Base-by-base conservation (phyloP, 78 protist species). In the Dictyostelium intermedium region DNA sequence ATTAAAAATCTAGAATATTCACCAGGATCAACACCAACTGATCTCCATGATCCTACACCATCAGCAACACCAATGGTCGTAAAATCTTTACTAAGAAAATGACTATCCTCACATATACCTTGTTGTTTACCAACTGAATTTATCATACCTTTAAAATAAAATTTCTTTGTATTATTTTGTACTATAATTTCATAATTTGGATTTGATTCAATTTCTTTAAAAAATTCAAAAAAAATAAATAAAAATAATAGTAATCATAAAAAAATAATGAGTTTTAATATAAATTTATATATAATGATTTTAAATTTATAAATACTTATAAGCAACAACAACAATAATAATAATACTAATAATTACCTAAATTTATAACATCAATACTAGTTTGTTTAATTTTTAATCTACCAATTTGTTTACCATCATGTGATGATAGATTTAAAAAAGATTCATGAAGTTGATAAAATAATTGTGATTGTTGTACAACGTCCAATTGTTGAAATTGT, bases 21-120 rank as follows among this genome's bases (percentile, higher is more conserved):
- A 13, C 93, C 93, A 4, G 87, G 39, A 56, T 89, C 93, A 2
- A 89, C 61, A 43, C 93, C 93, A 11, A 89, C 82, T 4, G 72
- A 47, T 16, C 93, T 18, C 93, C 93, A 89, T n/a, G 73, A 34
- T 35, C 93, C 93, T 13, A 89, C 93, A 80, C 93, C 93, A 89
- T 89, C 93, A 0, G 93, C 93, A 10, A 89, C 93, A n/a, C 93
- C 93, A 34, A 89, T 74, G 1, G 84, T 41, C 45, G 84, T 78
- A 45, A 34, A 76, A 70, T 89, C 93, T 78, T 78, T 56, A 63
- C 85, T 79, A 1, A 89, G 4, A 47, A 80, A 89, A 69, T 66
- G 72, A 27, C 85, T 79, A 69, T 89, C 93, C 30, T 89, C 93
- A 47, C 93, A 89, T 5, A 45, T 41, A 18, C 30, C 70, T 9